Base-by-base conservation (phyloP, 257 asterid species). In the Ballota nigra region DNA sequence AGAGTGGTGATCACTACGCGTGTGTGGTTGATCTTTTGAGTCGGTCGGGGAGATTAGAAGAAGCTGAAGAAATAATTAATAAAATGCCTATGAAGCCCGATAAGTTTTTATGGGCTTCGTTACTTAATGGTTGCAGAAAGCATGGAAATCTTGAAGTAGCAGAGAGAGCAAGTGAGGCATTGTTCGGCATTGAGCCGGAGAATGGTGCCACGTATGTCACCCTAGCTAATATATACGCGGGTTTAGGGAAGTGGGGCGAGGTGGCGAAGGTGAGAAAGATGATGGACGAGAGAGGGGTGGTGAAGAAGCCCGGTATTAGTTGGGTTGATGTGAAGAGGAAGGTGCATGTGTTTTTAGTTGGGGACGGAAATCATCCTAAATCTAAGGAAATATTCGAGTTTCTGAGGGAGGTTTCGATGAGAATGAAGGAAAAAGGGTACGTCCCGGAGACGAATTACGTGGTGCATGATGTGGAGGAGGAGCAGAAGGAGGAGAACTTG, bases 401-500 rank as follows among this genome's bases (percentile, higher is more conserved):
- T 18, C 51, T 85, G 66, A 84, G 78, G 8, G 59, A 83, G 68
- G 84, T 86, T 69, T 82, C 85, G 3, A 86, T 70, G 88, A 85
- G 77, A 77, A 86, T 90, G 96, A 86, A 85, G 83, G 87, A 82
- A 75, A 85, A 88, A 64, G 96, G 97, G 15, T 88, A 86, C 22
- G 74, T 85, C 15, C 93, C 93, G 43, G 85, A 81, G 68, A 86
- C 91, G 0, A 82, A 81, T 11, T 73, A 78, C 29, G 91, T 90
- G 47, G 74, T 86, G 77, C 96, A 90, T 43, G 96, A 89, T 77
- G 95, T 89, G 65, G 96, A 89, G 67, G 96, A 89, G 72, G 95
- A 86, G 80, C 95, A 89, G 77, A 87, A 89, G 43, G 96, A 89
- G 83, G 76, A 89, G 64, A 85, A 63, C 60, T 78, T 87, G 31